Conservation (phyloP, 768 basidiomycete species). For the Leucocoprinus leucothites region DNA sequence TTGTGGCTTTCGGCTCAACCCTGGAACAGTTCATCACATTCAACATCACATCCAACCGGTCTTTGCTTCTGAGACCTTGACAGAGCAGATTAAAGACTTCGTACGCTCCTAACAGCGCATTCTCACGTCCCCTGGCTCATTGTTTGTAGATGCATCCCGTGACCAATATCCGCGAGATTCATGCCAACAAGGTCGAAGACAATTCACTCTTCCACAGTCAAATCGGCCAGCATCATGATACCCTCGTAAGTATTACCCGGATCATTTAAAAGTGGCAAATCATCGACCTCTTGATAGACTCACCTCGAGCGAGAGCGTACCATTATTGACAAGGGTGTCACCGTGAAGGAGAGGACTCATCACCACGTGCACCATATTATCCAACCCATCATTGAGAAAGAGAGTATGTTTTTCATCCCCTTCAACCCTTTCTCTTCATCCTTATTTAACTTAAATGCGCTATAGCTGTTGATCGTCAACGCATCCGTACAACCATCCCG, state of each 20-base stretch:
- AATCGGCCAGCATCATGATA: conserved; percentile 24
- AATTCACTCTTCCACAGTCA: conserved; percentile 25
- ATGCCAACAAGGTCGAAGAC: conserved; percentile 27
- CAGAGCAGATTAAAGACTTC: conserved; percentile 23
- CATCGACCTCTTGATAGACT: conserved; percentile 9
- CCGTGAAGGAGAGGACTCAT: conserved; percentile 27
- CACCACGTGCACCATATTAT: conserved; percentile 37
- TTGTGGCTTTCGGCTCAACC: no score
- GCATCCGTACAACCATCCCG: conserved; percentile 31
- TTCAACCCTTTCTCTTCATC: neutral
- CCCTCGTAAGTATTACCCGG: conserved; percentile 23
- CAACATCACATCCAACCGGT: conserved; percentile 37
- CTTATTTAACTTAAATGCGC: neutral
- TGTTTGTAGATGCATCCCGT: conserved; percentile 22
- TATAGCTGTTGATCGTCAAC: conserved; percentile 28
- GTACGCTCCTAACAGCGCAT: conserved; percentile 16
- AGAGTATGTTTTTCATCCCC: conserved; percentile 22
- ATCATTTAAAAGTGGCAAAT: no score
- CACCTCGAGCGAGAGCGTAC: conserved; percentile 25
- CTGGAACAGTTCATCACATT: conserved; percentile 35
- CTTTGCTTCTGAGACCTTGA: conserved; percentile 20
- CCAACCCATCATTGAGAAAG: conserved; percentile 37
- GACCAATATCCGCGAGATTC: conserved; percentile 24
- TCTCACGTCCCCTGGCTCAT: no score
- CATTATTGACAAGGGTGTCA: conserved; percentile 31